Evolutionary conservation across 495 filamentous ascomycete species (phyloP), one percentile per base, ranked within the genome.

Genomic region (Penicillium ucsense): DNA sequence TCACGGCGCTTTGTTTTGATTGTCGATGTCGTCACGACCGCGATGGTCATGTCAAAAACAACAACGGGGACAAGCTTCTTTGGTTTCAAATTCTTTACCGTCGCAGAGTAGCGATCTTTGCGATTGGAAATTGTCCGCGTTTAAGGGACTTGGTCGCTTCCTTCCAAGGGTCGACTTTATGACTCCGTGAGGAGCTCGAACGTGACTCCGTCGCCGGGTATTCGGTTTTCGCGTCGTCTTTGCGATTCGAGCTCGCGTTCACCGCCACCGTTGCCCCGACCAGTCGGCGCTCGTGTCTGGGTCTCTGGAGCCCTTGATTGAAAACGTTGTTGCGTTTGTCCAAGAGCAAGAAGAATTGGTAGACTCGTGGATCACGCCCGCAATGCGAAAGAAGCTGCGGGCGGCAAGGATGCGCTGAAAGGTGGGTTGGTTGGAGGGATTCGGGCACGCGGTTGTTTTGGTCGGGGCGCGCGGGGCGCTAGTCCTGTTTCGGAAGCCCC

Each of bases 361-460:
- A 45, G 20, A 45, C 41, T 48, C 37, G 30, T 31, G 35, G 30
- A 46, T 47, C 35, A 43, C 43, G 43, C 49, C 53, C 46, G 53
- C 53, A 43, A 52, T 52, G 51, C 40, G 48, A 49, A 47, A 11
- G 47, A 48, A 43, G 53, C 56, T 54, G 54, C 52, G 52, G 51
- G 49, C 46, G 43, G 53, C 50, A 57, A 53, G 53, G 50, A 45
- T 48, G 42, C 41, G 50, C 48, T 47, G 54, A 55, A 20, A 43
- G 47, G 40, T 54, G 56, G 41, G 56, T 53, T 48, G 56, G 56
- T 62, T 54, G 51, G 59, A 53, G 50, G 48, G 55, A 59, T 62
- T 62, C 59, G 56, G 38, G 65, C 66, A 71, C 68, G 66, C 68
- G 66, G 62, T 72, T 72, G 67, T 70, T 72, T 72, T 72, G 69